Evolutionary conservation across 2,329 filamentous ascomycete genomes (phyloP), one percentile per base, ranked within the genome.

Genomic region (Cytospora piceae): DNA sequence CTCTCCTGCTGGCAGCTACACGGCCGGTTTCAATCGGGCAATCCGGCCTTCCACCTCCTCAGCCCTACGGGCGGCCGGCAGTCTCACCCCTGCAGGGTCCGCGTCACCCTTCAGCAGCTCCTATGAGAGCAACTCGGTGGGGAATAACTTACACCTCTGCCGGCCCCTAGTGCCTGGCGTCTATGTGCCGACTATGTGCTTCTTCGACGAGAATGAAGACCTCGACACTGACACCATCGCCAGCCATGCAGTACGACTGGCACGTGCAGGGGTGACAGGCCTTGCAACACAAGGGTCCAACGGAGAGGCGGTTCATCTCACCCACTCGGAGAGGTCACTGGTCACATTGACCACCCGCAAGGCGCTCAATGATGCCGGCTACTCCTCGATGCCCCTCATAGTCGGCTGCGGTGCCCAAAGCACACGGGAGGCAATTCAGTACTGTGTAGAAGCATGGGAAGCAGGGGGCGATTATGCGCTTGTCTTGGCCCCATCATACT

Each of bases 231-330:
- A 80, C 42, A 85, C 87, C 49, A 87, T 88, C 66, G 81, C 84
- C 58, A 82, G 80, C 60, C 81, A 85, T 74, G 87, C 90, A 46
- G 84, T 91, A 61, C 86, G 88, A 71, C 86, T 94, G n/a, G 91
- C 90, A 56, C 82, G 87, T 72, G 86, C 89, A 32, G 91, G 91
- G 69, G 86, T 94, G 52, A 85, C 88, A 20, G 90, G 91, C 24
- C 82, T 94, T 56, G 89, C 90, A 58, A 91, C 89, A 14, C 91
- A 93, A 75, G 91, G 91, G 56, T 92, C 89, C 73, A 94, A 94
- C 73, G 91, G 91, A 72, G 92, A 95, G 80, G 91, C 92, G 9
- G 90, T 93, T 15, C 91, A 93, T 73, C 83, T 94, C 39, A 87
- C 88, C 53, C 88, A 89, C 71, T 80, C 84, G 29, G 91, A 94